These are phyloP conservation scores for Sporothrix euskadiensis DNA, from an alignment of 2,329 filamentous ascomycete genomes.

Conservation along the genomic window DNA sequence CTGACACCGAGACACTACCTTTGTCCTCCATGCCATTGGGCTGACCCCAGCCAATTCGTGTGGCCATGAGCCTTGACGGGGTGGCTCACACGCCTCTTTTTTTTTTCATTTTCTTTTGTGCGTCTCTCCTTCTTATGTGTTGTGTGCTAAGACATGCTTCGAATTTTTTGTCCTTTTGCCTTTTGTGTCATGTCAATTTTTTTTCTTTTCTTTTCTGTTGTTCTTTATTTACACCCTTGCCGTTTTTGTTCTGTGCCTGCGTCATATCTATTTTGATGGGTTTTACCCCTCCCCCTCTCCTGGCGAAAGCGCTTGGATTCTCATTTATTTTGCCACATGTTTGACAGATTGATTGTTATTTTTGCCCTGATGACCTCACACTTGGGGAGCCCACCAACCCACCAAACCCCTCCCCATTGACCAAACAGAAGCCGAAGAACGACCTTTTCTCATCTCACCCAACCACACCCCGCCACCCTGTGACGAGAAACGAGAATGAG, in stretches of 20 bases:
- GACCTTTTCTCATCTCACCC: not conserved
- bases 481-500: not conserved
- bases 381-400: not conserved
- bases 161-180: not conserved
- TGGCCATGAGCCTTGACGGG: not conserved
- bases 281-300: not conserved
- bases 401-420: conserved; percentile 5
- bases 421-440: conserved; percentile 16
- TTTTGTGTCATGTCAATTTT: not conserved
- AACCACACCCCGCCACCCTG: not conserved
- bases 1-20: not conserved
- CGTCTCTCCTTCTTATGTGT: not conserved
- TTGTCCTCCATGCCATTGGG: not conserved
- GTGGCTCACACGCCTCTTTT: conserved; percentile 7
- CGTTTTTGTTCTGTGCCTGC: conserved; percentile 5
- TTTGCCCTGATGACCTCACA: conserved; percentile 20
- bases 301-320: not conserved
- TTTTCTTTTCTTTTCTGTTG: not conserved
- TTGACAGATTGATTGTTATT: not conserved
- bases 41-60: not conserved
- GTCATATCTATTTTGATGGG: not conserved
- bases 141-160: not conserved
- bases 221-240: not conserved
- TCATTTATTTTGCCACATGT: not conserved
- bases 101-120: not conserved